phyloP scores from a whole-genome alignment of 495 filamentous ascomycete genomes.

The Aspergillus wentii region DNA sequence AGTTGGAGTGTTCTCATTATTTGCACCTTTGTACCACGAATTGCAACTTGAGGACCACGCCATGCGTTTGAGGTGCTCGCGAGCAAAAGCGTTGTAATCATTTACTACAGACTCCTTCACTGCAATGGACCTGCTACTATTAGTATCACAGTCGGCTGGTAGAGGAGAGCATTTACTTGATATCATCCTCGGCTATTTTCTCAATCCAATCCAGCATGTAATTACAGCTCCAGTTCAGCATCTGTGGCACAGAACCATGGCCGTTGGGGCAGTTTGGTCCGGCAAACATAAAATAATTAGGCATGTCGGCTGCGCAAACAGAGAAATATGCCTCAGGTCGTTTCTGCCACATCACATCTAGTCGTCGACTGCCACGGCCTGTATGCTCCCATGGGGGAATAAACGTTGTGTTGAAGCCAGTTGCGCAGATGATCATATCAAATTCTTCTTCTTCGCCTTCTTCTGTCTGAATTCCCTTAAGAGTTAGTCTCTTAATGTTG shows the following conservation, averaged over 20 bases:
- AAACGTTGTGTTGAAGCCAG: conserved; percentile 42
- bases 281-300: conserved; percentile 47
- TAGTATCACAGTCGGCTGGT: background rate
- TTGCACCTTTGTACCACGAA: background rate
- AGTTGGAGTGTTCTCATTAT: background rate
- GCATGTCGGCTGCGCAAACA: conserved; percentile 30
- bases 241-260: conserved; percentile 47
- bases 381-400: conserved; percentile 26
- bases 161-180: conserved; percentile 24
- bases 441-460: conserved; percentile 19
- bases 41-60: background rate
- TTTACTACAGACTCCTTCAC: background rate
- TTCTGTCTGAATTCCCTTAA: conserved; percentile 37
- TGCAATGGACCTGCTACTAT: background rate
- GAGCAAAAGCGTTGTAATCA: background rate
- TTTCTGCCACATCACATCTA: conserved; percentile 18
- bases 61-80: background rate
- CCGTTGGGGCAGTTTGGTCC: conserved; percentile 52
- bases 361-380: conserved; percentile 24
- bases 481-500: conserved; percentile 43
- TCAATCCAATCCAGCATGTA: conserved; percentile 39
- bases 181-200: conserved; percentile 38
- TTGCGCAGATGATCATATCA: conserved; percentile 46
- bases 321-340: conserved; percentile 31
- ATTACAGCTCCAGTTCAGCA: conserved; percentile 40